These are phyloP conservation scores for Eucalyptus tenuipes DNA, from an alignment of 345 rosid genomes.

Conservation along the genomic window DNA sequence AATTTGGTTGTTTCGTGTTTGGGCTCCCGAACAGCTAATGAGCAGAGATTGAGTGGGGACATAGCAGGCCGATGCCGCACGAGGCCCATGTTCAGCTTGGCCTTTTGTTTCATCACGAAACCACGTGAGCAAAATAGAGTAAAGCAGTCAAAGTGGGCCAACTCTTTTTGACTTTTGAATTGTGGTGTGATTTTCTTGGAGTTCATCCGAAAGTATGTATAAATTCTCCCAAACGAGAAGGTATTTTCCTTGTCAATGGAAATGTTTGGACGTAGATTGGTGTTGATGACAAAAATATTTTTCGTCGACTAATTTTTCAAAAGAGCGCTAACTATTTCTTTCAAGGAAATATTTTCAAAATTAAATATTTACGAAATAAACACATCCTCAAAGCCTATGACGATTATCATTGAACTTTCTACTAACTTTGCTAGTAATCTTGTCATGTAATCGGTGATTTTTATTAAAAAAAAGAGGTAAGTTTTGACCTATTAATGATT, in stretches of 20 bases:
- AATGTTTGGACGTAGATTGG: not conserved
- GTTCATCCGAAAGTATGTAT: not conserved
- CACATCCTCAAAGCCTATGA: not conserved
- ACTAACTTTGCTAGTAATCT: not conserved
- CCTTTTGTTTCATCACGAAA: not conserved
- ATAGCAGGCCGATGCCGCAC: not conserved
- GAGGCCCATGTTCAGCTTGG: not conserved
- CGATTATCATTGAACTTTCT: not conserved
- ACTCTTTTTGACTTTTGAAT: not conserved
- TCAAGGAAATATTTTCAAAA: not conserved
- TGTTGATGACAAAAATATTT: not conserved
- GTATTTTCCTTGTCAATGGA: not conserved
- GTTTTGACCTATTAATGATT: not conserved
- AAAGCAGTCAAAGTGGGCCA: not conserved
- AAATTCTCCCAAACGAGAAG: not conserved
- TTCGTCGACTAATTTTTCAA: no score
- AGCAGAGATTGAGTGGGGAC: not conserved
- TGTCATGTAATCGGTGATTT: not conserved
- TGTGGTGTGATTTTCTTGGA: not conserved
- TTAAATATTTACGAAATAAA: not conserved
- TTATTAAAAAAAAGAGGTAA: accelerated
- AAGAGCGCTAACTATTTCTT: not conserved
- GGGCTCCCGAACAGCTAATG: not conserved
- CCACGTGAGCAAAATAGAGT: not conserved
- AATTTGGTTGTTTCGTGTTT: not conserved